Evolutionary conservation across 2,329 filamentous ascomycete species (phyloP).

Genomic region (Aspergillus phoenicis): DNA sequence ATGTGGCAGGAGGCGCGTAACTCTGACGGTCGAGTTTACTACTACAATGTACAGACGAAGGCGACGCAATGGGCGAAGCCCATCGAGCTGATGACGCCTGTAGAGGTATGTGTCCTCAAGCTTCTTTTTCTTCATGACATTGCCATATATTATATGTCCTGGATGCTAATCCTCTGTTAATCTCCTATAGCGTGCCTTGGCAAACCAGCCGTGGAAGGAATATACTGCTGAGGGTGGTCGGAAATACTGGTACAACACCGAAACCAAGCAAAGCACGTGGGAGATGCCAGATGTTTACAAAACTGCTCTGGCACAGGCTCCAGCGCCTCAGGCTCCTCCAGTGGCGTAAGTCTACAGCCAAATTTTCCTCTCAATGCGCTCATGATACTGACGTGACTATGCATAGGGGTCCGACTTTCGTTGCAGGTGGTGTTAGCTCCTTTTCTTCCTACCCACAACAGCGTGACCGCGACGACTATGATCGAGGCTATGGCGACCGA

Average conservation of each 20-base stretch:
- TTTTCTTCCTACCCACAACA: slow-evolving; percentile 44
- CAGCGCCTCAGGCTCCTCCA: slow-evolving; percentile 46
- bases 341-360: slow-evolving; percentile 46
- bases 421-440: slow-evolving; percentile 58
- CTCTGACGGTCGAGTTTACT: slow-evolving; percentile 82
- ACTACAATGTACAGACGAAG: slow-evolving; percentile 84
- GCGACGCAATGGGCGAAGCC: slow-evolving; percentile 94
- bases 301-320: slow-evolving; percentile 65
- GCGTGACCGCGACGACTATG: slow-evolving; percentile 54
- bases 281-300: slow-evolving; percentile 86
- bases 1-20: slow-evolving; percentile 82
- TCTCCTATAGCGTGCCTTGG: slow-evolving; percentile 67
- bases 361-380: too few relatives aligned
- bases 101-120: slow-evolving; percentile 63
- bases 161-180: neutral
- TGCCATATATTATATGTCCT: too few relatives aligned
- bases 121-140: neutral
- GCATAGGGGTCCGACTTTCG: slow-evolving; percentile 55
- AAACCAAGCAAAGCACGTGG: slow-evolving; percentile 92
- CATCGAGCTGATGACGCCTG: slow-evolving; percentile 78
- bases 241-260: slow-evolving; percentile 94
- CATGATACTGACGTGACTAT: slow-evolving; percentile 43
- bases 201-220: slow-evolving; percentile 88
- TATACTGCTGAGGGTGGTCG: slow-evolving; percentile 83
- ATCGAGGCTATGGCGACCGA: slow-evolving; percentile 50